Evolutionary conservation across 2,329 filamentous ascomycete genomes (phyloP), one percentile per base, ranked within the genome.

Genomic region (Rutstroemia sp.): DNA sequence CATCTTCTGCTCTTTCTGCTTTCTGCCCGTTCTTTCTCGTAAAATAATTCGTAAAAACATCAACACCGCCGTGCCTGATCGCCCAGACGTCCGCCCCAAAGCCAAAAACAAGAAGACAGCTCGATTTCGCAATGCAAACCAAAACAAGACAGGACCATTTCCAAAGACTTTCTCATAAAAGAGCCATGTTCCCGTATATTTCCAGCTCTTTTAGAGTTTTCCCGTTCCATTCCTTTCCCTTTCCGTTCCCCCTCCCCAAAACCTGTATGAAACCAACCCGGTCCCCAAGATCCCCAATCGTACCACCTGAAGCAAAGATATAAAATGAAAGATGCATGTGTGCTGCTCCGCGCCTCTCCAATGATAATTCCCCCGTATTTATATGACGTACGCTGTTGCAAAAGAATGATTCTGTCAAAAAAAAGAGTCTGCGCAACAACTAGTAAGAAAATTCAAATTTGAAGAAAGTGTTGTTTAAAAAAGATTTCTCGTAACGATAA

Each of bases 261-360:
- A 47, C 44, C 44, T 4, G 16, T 47, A 23, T 47, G 44, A 47
- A 47, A 47, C 44, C 44, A 47, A 42, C 17, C 16, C 16, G 19
- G 14, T 30, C 39, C 38, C n/a, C 41, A 5, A 39, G 27, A 30
- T 42, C 46, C 27, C 47, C 25, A 53, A 44, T 27, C 34, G 23
- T 17, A 19, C 34, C 38, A 51, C 23, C 38, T 25, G 48, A 17
- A 38, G 30, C 17, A 25, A 42, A 16, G 19, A 46, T 58, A 65
- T 44, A 60, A 65, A 60, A 58, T 47, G 16, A 21, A 47, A 25
- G 21, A 51, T 54, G 45, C 37, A 51, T 25, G 39, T 50, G 38
- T 38, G 30, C 39, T 14, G 25, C 44, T 23, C 21, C n/a, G 19
- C 45, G 25, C 25, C 46, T 42, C 38, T 9, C 16, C 21, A n/a